A percentile compares a stretch with the other conserved stretches of the same genome.
These are phyloP conservation scores for Mariannaea sp. DNA, from an alignment of 2,329 filamentous ascomycete genomes.

Conservation along the genomic window DNA sequence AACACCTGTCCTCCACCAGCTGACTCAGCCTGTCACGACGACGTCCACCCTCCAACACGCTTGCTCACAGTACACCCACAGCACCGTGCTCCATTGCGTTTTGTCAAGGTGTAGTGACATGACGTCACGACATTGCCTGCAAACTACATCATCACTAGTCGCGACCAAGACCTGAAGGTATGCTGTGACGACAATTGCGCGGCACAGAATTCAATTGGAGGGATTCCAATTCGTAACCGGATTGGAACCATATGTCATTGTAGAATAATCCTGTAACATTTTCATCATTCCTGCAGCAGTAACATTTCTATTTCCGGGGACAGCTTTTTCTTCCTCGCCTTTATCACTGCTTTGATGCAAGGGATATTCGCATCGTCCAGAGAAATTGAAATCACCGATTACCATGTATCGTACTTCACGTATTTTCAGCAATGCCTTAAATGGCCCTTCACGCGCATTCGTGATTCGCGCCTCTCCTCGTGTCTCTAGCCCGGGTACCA, in stretches of 20 bases:
- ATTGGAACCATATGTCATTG: neutral
- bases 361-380: neutral
- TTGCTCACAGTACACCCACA: too few relatives aligned
- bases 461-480: conserved; percentile 10
- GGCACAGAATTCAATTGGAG: neutral
- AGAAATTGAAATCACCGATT: neutral
- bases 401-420: conserved; percentile 42
- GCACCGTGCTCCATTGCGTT: too few relatives aligned
- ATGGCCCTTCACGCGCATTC: conserved; percentile 15
- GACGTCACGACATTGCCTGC: conserved; percentile 33
- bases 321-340: neutral
- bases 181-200: conserved; percentile 32
- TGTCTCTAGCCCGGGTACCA: conserved; percentile 17
- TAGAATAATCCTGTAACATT: neutral
- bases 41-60: too few relatives aligned
- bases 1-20: neutral
- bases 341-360: too few relatives aligned
- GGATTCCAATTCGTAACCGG: neutral
- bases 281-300: neutral
- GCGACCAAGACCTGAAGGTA: neutral
- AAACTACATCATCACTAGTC: conserved; percentile 19
- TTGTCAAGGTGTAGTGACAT: conserved; percentile 20
- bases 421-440: conserved; percentile 30
- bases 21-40: neutral
- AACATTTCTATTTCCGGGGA: too few relatives aligned